A percentile compares a stretch with the other conserved stretches of the same genome.
These are phyloP conservation scores for Cephalotrichum gorgonifer DNA, from an alignment of 2,329 filamentous ascomycete species.

Conservation along the genomic window DNA sequence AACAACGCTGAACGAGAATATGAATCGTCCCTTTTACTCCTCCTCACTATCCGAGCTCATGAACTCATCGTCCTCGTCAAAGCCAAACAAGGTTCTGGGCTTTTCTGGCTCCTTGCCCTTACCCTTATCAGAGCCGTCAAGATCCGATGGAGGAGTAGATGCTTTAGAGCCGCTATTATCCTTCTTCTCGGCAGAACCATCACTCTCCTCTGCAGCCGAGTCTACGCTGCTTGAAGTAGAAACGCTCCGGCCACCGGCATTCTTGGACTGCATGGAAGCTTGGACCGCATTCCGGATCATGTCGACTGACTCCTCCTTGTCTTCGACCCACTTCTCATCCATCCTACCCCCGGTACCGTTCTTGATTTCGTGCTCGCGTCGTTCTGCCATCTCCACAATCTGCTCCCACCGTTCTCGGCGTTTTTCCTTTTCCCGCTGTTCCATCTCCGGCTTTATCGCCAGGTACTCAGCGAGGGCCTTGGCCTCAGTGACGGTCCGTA, in stretches of 20 bases:
- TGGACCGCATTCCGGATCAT: slow-evolving; percentile 69
- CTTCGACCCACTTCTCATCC: slow-evolving; percentile 90
- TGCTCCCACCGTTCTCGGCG: slow-evolving; percentile 77
- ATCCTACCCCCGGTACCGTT: slow-evolving; percentile 61
- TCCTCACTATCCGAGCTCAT: slow-evolving; percentile 59
- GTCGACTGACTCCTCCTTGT: slow-evolving; percentile 82
- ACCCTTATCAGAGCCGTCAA: slow-evolving; percentile 22
- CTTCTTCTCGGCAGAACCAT: slow-evolving; percentile 24
- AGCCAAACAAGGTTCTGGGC: slow-evolving; percentile 55
- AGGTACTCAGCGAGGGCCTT: slow-evolving; percentile 93
- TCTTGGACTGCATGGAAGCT: slow-evolving; percentile 56
- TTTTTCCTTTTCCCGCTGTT: slow-evolving; percentile 82
- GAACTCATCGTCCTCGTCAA: slow-evolving; percentile 70
- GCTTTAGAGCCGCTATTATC: slow-evolving; percentile 31
- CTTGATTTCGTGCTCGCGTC: slow-evolving; percentile 72
- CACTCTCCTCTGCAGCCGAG: slow-evolving; percentile 16
- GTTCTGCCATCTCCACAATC: slow-evolving; percentile 75
- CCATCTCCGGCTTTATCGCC: slow-evolving; percentile 95
- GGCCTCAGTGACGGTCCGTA: slow-evolving; percentile 89
- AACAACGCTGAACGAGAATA: background rate
- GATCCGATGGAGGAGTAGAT: slow-evolving; percentile 36
- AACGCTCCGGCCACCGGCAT: slow-evolving; percentile 49
- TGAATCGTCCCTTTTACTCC: slow-evolving; percentile 15
- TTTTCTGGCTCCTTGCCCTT: slow-evolving; percentile 21
- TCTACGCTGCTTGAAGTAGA: slow-evolving; percentile 27